phyloP scores from a whole-genome alignment of 371 early-diverging fungal species.

The Mortierella sp. region DNA sequence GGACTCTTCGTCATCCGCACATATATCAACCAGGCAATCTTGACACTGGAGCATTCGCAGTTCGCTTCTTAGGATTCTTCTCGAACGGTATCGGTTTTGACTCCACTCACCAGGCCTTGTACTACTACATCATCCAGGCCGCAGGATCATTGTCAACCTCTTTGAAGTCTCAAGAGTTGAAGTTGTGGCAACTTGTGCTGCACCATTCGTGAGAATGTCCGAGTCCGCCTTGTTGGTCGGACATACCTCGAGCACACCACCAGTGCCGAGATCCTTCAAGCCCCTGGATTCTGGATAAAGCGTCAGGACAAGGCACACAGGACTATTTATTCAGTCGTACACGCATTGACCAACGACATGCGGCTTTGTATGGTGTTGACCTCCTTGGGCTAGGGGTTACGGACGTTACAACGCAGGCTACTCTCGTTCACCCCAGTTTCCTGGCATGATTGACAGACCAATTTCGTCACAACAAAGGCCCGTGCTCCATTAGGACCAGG shows the following conservation, averaged over 20 bases:
- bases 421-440: no score
- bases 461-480: no score
- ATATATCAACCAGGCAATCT: constrained; percentile 79
- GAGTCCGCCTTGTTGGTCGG: constrained; percentile 89
- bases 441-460: no score
- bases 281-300: constrained; percentile 92
- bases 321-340: no score
- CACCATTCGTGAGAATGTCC: constrained; percentile 85
- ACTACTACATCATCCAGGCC: constrained; percentile 82
- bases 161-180: constrained; percentile 79
- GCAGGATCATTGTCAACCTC: constrained; percentile 55
- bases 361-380: no score
- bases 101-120: no score
- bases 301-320: no score
- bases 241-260: constrained; percentile 90
- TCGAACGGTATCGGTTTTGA: constrained; percentile 68
- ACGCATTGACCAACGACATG: no score
- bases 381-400: no score
- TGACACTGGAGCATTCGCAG: constrained; percentile 76
- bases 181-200: constrained; percentile 88
- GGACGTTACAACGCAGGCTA: no score
- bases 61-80: constrained; percentile 77
- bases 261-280: constrained; percentile 85
- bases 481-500: no score
- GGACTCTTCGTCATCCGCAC: constrained; percentile 87